Evolutionary conservation across 129 eudicot genomes (phyloP), one percentile per base, ranked within the genome.

Genomic region (Rutidosis leptorrhynchoides): DNA sequence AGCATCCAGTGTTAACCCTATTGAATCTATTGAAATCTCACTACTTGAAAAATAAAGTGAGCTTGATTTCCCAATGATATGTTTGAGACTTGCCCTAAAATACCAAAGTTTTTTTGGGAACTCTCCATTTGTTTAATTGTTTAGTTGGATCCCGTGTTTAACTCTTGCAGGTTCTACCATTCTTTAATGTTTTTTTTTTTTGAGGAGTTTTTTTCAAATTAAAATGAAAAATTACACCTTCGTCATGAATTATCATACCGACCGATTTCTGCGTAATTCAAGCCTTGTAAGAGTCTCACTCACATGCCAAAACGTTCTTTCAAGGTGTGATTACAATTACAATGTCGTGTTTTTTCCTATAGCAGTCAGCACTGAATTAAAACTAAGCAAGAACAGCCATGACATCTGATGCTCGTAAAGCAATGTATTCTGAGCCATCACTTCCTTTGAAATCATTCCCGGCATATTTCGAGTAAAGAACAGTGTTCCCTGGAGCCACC

Each of bases 391-490:
- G 88, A 45, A 87, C 78, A 10, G 94, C 98, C 82, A 91, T 85
- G 55, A 91, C 72, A 28, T 91, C 98, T 3, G 98, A 81, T 20
- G 81, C 90, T 55, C 88, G 59, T 48, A 91, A 66, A 14, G 83
- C 84, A 9, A 91, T 91, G 80, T 87, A 91, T 3, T 81, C 77
- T 5, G 95, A 77, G 2, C 96, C 98, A 73, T 91, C 98, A 0
- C 66, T 25, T 25, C 90, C 88, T 70, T 87, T 84, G 72, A 91
- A 87, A 37, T 91, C 98, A 76, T 82, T 87, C 22, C 94, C 98
- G 0, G 88, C 98, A 71, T 79, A 91, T 58, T 91, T 91, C 1
- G 98, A 91, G 80, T 79, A 91, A 60, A 91, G 74, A 48, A 91
- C 96, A 15, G 87, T 85, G 77, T 78, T 83, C 59, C 98, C 98